Evolutionary conservation across 169 alveolate species (phyloP), one percentile per base, ranked within the genome.

Genomic region (Plasmodium sp.): DNA sequence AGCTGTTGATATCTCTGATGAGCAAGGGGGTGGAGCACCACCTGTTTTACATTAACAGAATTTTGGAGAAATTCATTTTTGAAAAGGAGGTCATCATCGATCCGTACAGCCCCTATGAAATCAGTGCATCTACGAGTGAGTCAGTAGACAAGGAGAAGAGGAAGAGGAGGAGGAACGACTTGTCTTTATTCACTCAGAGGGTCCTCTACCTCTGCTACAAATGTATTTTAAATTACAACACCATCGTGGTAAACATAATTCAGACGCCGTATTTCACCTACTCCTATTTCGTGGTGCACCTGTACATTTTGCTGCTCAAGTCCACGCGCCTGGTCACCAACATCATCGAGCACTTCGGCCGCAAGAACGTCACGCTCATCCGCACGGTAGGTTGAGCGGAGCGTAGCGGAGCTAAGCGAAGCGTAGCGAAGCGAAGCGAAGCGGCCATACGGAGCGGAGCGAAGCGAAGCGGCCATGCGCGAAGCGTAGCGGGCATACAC

Each of bases 21-120:
- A 72, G 82, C 7, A 90, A 90, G 58, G 83, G 91, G n/a, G 90
- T 80, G 5, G 94, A 90, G 18, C 94, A 90, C 73, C 94, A 90
- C 77, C 33, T 90, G 16, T 90, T 56, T 80, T 90, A 90, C 51
- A 80, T 90, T 0, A 90, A 90, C 51, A 14, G 94, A 12, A 80
- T 90, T 10, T 54, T 90, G 18, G 94, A 90, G 36, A 90, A 90
- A 36, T 90, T 90, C 22, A 90, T 90, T 31, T 90, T 62, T 43
- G 94, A 90, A 36, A 90, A 90, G 54, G 90, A 80, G 12, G 83
- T 90, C 12, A 79, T 90, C 10, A 80, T 90, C 45, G 72, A 90
- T 5, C 84, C 94, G 14, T 90, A 90, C 77, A 90, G 94, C 39
- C 94, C 82, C 0, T 90, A 90, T 39, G 94, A 90, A 79, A 45